Evolutionary conservation across 805 yeast genomes (phyloP).

Genomic region (Spathaspora passalidarum): DNA sequence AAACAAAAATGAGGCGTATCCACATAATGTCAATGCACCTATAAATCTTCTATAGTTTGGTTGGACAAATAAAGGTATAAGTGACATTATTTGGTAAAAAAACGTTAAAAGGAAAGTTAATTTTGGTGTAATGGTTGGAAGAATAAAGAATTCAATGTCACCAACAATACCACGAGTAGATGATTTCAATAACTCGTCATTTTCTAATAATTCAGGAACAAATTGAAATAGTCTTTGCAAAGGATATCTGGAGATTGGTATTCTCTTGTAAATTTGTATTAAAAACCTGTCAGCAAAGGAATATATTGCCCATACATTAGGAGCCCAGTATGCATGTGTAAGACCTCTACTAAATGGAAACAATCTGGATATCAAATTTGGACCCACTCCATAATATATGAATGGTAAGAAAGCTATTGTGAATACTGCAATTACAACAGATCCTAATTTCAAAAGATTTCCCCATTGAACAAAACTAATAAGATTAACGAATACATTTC

Average conservation of each 20-base stretch:
- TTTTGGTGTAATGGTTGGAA: conserved; percentile 79
- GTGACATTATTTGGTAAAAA: conserved; percentile 79
- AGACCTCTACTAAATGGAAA: conserved; percentile 95
- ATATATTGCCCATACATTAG: conserved; percentile 94
- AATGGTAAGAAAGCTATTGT: conserved; percentile 78
- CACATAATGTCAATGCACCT: conserved; percentile 85
- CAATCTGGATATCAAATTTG: conserved; percentile 63
- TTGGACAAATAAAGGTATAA: conserved; percentile 63
- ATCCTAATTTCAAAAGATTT: conserved; percentile 59
- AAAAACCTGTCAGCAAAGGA: conserved; percentile 76
- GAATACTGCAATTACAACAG: conserved; percentile 60
- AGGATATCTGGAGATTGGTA: conserved; percentile 30
- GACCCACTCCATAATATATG: conserved; percentile 54
- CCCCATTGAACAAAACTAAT: conserved; percentile 48
- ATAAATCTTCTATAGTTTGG: conserved; percentile 79
- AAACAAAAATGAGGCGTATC: conserved; percentile 83
- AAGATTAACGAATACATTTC: conserved; percentile 22
- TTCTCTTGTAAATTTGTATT: conserved; percentile 39
- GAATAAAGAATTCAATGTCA: conserved; percentile 75
- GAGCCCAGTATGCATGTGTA: conserved; percentile 99
- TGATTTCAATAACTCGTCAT: conserved; percentile 25
- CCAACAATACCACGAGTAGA: conserved; percentile 88
- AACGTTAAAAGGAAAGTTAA: conserved; percentile 75
- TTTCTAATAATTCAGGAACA: conserved; percentile 39
- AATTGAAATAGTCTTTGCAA: conserved; percentile 40